Percentiles rank a stretch among this genome's conserved stretches.
Conservation (phyloP, 1,284 basidiomycete genomes). For the Pseudozyma hubeiensis region DNA sequence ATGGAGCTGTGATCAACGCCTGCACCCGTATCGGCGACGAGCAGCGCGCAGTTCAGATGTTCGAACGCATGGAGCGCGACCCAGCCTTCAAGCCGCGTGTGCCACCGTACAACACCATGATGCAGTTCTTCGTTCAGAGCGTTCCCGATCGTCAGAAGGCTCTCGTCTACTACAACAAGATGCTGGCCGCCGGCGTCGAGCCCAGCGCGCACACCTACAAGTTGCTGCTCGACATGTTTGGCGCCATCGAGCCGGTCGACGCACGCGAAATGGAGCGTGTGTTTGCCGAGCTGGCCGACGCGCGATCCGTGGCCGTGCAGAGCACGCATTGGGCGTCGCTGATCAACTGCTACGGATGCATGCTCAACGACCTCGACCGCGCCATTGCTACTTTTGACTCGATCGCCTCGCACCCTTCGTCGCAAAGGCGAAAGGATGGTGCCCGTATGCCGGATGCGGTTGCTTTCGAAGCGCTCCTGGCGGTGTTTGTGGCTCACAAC, state of each 20-base stretch:
- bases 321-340: constrained; percentile 91
- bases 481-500: constrained; percentile 83
- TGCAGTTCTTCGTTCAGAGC: constrained; percentile 92
- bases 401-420: constrained; percentile 73
- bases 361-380: constrained; percentile 80
- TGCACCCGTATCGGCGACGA: constrained; percentile 87
- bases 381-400: constrained; percentile 84
- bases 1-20: constrained; percentile 90
- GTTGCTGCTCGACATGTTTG: constrained; percentile 91
- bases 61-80: constrained; percentile 83
- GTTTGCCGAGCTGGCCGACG: constrained; percentile 75
- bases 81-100: constrained; percentile 85
- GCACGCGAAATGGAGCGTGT: constrained; percentile 79
- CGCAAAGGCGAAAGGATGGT: constrained; percentile 53
- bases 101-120: constrained; percentile 98
- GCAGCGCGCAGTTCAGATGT: constrained; percentile 82
- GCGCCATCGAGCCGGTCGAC: constrained; percentile 82
- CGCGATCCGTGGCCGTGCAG: constrained; percentile 75
- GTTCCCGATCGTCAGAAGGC: constrained; percentile 79
- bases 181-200: constrained; percentile 76
- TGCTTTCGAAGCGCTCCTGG: constrained; percentile 89
- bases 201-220: constrained; percentile 62
- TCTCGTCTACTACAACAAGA: constrained; percentile 78
- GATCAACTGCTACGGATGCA: constrained; percentile 89
- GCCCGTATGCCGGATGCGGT: constrained; percentile 79